Base-by-base conservation (phyloP, 2,329 filamentous ascomycete genomes). In the Trematosphaeria pertusa region DNA sequence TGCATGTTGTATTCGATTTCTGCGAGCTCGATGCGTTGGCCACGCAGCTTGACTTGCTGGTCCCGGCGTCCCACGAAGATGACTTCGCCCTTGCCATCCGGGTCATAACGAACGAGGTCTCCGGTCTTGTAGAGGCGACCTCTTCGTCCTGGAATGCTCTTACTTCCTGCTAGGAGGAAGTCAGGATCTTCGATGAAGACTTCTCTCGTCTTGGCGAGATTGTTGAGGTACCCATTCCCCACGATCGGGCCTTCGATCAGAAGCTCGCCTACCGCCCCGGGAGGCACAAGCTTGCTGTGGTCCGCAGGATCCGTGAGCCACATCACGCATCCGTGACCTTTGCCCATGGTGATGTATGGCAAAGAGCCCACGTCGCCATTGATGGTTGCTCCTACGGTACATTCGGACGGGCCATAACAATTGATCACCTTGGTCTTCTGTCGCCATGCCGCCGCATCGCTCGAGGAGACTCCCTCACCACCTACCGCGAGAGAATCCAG, bases 161-260 rank as follows among this genome's bases (percentile, higher is more conserved):
- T 39, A 85, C 74, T 68, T 86, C 88, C 40, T 87, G 43, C 86
- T 75, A 56, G 54, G 83, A 86, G 19, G 62, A 86, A 87, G 33
- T 73, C 63, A 0, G 79, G 74, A 19, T 86, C 84, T 1, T 85
- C 70, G 11, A 73, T 69, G 46, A 71, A 73, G 0, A 70, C 66
- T 19, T 70, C 67, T 2, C 62, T 62, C 2, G 70, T 72, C 41
- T 72, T 72, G 4, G 57, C 53, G 2, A 64, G 63, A 40, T 72
- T 70, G 38, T 70, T 65, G 15, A 72, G 42, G 20, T 72, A 72
- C 4, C 69, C 69, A 31, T 67, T 64, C 1, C 72, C 73, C 7
- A 77, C 68, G 21, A 73, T 81, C 0, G 81, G 80, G 0, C 83
- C 82, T 55, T 86, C 82, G 24, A 87, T 79, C 3, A 85, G 75